Conservation (phyloP, 2,329 filamentous ascomycete species). For the Aureobasidium uvarum region DNA sequence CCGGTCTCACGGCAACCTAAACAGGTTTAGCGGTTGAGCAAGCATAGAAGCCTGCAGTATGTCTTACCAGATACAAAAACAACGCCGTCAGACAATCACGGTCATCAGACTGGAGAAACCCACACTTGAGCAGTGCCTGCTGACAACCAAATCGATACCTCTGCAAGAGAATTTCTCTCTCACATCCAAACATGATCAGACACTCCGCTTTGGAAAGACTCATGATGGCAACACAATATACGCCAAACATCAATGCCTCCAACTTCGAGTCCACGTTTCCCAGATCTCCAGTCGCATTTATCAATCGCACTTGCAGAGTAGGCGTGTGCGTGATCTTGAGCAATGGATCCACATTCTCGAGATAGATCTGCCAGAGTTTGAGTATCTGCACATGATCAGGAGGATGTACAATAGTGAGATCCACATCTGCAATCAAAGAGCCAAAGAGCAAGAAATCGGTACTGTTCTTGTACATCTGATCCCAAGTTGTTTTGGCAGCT, state of each 20-base stretch:
- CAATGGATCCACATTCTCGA: conserved; percentile 72
- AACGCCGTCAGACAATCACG: conserved; percentile 53
- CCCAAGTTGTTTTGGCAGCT: conserved; percentile 50
- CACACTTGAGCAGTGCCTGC: conserved; percentile 48
- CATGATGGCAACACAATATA: conserved; percentile 62
- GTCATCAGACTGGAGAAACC: conserved; percentile 45
- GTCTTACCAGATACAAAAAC: conserved; percentile 51
- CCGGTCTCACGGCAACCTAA: conserved; percentile 57
- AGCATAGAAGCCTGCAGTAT: background rate
- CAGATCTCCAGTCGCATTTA: conserved; percentile 61
- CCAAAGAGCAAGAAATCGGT: conserved; percentile 57
- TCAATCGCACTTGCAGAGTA: conserved; percentile 62
- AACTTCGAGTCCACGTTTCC: conserved; percentile 56
- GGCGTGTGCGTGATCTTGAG: conserved; percentile 72
- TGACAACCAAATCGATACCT: conserved; percentile 49
- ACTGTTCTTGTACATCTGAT: conserved; percentile 41
- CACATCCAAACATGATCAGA: conserved; percentile 39
- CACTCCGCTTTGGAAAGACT: conserved; percentile 59
- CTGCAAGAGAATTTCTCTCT: conserved; percentile 42
- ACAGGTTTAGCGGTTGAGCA: background rate
- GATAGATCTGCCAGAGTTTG: conserved; percentile 70
- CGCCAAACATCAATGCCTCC: conserved; percentile 63
- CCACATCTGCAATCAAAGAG: conserved; percentile 41
- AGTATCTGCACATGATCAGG: conserved; percentile 66
- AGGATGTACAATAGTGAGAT: conserved; percentile 58